Evolutionary conservation across 2,329 filamentous ascomycete genomes (phyloP).

Genomic region (Aspergillus aculeatinus): DNA sequence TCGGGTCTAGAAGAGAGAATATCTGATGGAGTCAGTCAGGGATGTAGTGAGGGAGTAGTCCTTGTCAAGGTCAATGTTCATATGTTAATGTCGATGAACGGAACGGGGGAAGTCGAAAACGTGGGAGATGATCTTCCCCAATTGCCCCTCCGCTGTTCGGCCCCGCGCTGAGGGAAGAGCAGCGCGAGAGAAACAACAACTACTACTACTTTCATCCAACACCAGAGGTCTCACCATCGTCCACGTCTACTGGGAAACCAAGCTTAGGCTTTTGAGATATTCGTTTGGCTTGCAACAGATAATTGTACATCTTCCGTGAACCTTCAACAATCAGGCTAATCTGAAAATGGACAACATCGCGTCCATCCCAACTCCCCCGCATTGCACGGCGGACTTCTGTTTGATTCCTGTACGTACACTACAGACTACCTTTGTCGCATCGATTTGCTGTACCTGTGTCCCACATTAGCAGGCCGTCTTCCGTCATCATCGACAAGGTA

Average conservation of each 20-base stretch:
- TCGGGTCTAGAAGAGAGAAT: background rate
- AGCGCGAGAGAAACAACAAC: background rate
- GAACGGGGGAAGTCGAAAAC: background rate
- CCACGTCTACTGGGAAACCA: background rate
- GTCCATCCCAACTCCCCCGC: constrained; percentile 60
- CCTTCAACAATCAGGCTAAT: background rate
- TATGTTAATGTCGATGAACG: too few species aligned
- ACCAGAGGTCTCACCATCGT: background rate
- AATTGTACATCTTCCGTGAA: too few species aligned
- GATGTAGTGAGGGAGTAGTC: background rate
- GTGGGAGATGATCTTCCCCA: background rate
- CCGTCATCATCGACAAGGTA: too few species aligned
- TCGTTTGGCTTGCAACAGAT: too few species aligned
- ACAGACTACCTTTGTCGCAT: background rate
- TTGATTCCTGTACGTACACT: constrained; percentile 68
- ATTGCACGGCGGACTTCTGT: constrained; percentile 88
- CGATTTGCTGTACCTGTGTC: background rate
- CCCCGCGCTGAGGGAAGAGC: background rate
- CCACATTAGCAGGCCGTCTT: background rate
- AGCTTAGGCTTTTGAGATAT: background rate
- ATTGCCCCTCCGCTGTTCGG: background rate
- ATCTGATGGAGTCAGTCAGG: too few species aligned
- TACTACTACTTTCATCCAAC: too few species aligned
- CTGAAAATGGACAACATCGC: constrained; percentile 24
- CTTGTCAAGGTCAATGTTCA: too few species aligned